Conservation (phyloP, 352 stramenopile species). For the Phytophthora foliorum region DNA sequence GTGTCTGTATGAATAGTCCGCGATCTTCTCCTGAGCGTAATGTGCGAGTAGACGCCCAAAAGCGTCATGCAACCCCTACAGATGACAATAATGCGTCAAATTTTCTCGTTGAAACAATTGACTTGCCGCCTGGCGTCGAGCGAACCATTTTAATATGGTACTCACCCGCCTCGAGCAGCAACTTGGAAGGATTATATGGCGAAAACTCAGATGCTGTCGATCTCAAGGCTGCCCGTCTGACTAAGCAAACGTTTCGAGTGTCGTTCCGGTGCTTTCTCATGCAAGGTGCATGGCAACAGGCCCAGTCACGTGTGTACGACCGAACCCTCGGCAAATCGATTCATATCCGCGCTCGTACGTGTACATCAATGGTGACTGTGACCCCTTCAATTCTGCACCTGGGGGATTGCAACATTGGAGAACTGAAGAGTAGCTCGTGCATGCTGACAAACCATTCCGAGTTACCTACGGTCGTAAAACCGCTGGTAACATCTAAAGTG, state of each 20-base stretch:
- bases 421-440: constrained; percentile 88
- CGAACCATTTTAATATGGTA: constrained; percentile 93
- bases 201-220: constrained; percentile 72
- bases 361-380: constrained; percentile 89
- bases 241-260: constrained; percentile 90
- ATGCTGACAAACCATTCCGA: constrained; percentile 93
- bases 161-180: constrained; percentile 55
- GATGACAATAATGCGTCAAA: constrained; percentile 84
- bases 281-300: constrained; percentile 88
- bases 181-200: constrained; percentile 48
- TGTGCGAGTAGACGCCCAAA: constrained; percentile 53
- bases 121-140: constrained; percentile 87
- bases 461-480: constrained; percentile 87
- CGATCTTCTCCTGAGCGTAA: constrained; percentile 84
- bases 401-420: constrained; percentile 91
- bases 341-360: constrained; percentile 86
- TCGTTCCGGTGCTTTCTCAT: constrained; percentile 90
- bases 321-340: constrained; percentile 89
- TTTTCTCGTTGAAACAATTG: constrained; percentile 90
- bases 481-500: constrained; percentile 90
- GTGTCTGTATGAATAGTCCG: constrained; percentile 51
- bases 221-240: constrained; percentile 81
- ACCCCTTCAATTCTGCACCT: constrained; percentile 88
- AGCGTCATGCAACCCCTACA: constrained; percentile 48
- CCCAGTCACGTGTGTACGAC: constrained; percentile 87